These are phyloP conservation scores for Vigna radiata DNA, from an alignment of 306 rosid genomes.

Conservation along the genomic window DNA sequence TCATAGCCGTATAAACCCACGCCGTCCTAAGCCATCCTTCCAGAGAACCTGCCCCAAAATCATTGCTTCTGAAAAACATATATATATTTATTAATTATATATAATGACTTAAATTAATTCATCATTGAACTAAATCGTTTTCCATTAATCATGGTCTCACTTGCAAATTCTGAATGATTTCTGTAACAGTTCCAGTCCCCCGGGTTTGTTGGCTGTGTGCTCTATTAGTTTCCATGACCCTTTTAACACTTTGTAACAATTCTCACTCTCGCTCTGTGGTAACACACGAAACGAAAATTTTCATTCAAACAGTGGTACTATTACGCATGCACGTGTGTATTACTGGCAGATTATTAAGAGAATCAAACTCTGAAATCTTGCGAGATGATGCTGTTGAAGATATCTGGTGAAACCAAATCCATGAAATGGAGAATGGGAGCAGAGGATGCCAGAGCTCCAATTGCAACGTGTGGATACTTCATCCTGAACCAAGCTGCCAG, in stretches of 20 bases:
- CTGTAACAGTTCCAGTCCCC: slow-evolving; percentile 56
- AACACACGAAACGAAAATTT: not conserved
- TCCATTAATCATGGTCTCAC: slow-evolving; percentile 48
- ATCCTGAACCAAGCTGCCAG: slow-evolving; percentile 87
- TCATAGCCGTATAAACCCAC: slow-evolving; percentile 66
- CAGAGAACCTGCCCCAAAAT: slow-evolving; percentile 29
- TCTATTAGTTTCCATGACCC: slow-evolving; percentile 65
- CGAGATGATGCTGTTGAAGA: slow-evolving; percentile 59
- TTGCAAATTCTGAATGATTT: slow-evolving; percentile 76
- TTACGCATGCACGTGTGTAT: not conserved
- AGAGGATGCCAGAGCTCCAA: slow-evolving; percentile 91
- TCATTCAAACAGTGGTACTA: not conserved
- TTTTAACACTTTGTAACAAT: slow-evolving; percentile 78
- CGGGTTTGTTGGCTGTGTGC: slow-evolving; percentile 37
- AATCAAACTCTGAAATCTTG: slow-evolving; percentile 71
- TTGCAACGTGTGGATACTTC: slow-evolving; percentile 82
- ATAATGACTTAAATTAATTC: not conserved
- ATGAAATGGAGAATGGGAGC: slow-evolving; percentile 79
- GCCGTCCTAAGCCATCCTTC: slow-evolving; percentile 61
- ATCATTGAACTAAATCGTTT: not conserved
- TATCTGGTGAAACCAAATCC: slow-evolving; percentile 66
- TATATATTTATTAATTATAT: not conserved
- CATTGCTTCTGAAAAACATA: slow-evolving; percentile 39
- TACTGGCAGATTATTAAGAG: not conserved
- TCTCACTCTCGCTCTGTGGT: slow-evolving; percentile 75